Conservation (phyloP, 345 rosid species). For the Ailanthus altissimus region DNA sequence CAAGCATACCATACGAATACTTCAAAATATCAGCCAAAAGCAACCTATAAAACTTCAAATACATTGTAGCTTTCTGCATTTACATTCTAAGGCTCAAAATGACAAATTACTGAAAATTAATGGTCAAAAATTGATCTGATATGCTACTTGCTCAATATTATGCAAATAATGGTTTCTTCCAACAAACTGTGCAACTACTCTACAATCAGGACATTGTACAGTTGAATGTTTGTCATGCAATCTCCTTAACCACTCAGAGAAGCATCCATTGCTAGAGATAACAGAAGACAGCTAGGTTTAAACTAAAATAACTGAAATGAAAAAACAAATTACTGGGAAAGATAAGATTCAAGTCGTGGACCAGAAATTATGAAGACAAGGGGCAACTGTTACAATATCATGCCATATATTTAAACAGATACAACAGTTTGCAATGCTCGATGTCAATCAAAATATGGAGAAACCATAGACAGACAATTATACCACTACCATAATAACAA, state of each 20-base stretch:
- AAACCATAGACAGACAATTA: conserved; percentile 16
- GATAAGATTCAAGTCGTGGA: conserved; percentile 29
- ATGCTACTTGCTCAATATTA: conserved; percentile 82
- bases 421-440: conserved; percentile 84
- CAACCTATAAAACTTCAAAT: neutral
- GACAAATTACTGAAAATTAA: neutral
- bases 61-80: neutral
- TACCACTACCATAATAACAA: conserved; percentile 14
- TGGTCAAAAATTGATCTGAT: too few species aligned
- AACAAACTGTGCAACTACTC: conserved; percentile 78
- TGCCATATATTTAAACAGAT: conserved; percentile 94
- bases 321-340: neutral
- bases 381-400: conserved; percentile 87
- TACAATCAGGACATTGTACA: conserved; percentile 89
- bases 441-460: conserved; percentile 65
- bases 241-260: conserved; percentile 93
- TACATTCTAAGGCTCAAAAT: neutral
- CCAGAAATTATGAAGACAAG: conserved; percentile 98
- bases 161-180: conserved; percentile 83
- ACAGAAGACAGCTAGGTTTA: conserved; percentile 29
- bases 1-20: neutral
- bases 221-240: conserved; percentile 60
- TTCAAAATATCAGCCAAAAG: neutral
- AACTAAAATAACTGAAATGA: conserved; percentile 18
- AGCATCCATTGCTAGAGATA: conserved; percentile 83